Conservation (phyloP, 2,329 filamentous ascomycete species). For the Colletotrichum orbiculare region DNA sequence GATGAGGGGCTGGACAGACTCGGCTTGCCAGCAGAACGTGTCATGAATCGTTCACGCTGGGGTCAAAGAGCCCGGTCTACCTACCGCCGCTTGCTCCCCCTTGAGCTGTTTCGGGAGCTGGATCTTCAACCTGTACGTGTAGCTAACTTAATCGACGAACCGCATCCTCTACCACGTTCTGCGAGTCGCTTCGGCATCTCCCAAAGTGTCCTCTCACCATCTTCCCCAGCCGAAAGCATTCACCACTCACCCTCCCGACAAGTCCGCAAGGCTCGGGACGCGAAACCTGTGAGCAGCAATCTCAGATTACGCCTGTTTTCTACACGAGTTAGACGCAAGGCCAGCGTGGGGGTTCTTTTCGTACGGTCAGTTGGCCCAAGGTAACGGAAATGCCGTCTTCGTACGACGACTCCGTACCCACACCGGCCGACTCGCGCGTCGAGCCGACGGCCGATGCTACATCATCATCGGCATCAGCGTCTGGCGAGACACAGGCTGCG, state of each 20-base stretch:
- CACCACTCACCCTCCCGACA: too few species aligned
- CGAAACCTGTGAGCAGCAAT: too few species aligned
- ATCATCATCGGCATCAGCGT: background rate
- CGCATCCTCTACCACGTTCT: too few species aligned
- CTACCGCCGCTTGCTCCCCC: too few species aligned
- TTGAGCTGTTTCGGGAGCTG: slow-evolving; percentile 10
- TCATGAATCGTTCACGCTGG: slow-evolving; percentile 2
- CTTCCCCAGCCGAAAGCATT: too few species aligned
- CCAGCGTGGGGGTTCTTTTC: too few species aligned
- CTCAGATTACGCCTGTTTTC: too few species aligned
- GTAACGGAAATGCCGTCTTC: slow-evolving; percentile 4
- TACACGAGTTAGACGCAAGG: too few species aligned
- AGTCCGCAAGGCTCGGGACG: too few species aligned
- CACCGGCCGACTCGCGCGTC: slow-evolving; percentile 2
- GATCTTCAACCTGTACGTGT: background rate
- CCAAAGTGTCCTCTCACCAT: background rate
- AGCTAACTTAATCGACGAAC: too few species aligned
- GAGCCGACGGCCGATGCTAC: background rate
- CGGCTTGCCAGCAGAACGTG: slow-evolving; percentile 1
- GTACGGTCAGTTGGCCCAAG: background rate
- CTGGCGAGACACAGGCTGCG: background rate
- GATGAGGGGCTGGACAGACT: slow-evolving; percentile 18
- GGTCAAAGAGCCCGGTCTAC: too few species aligned
- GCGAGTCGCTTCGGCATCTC: too few species aligned
- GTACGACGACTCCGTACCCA: slow-evolving; percentile 1